Evolutionary conservation across 2,329 filamentous ascomycete species (phyloP).

Genomic region (Sclerotinia trifoliorum): DNA sequence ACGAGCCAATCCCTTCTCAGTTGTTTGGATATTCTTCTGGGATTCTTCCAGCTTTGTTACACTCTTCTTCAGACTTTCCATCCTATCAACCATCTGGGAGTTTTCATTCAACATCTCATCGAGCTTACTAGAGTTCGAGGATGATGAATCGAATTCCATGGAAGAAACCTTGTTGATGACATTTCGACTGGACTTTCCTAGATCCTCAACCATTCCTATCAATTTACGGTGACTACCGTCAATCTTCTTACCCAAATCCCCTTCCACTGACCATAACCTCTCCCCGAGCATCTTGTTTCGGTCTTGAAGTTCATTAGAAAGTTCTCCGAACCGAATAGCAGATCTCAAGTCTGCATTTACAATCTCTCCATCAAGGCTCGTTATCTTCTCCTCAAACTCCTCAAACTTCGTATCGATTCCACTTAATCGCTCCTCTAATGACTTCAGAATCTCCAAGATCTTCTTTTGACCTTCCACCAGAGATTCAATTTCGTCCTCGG

Average conservation of each 20-base stretch:
- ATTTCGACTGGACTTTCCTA: conserved; percentile 26
- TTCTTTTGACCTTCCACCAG: conserved; percentile 26
- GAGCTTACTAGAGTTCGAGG: conserved; percentile 24
- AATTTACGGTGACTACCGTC: conserved; percentile 30
- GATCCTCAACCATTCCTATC: conserved; percentile 29
- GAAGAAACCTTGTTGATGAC: conserved; percentile 27
- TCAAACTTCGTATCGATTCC: conserved; percentile 26
- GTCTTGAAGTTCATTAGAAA: conserved; percentile 34
- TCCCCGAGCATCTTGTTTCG: conserved; percentile 30
- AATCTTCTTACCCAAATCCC: conserved; percentile 31
- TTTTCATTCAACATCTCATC: conserved; percentile 25
- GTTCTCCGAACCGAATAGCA: conserved; percentile 32
- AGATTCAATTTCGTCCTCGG: conserved; percentile 25
- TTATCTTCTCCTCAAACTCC: conserved; percentile 26
- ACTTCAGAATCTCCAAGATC: conserved; percentile 24
- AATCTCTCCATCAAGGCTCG: conserved; percentile 27
- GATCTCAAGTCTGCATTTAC: conserved; percentile 31
- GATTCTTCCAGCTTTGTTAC: conserved; percentile 27
- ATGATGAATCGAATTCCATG: conserved; percentile 23
- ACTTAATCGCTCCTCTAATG: conserved; percentile 24
- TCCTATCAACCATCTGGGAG: conserved; percentile 25
- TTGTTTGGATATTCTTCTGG: conserved; percentile 21
- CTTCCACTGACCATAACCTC: conserved; percentile 28
- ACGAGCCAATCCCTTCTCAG: conserved; percentile 26
- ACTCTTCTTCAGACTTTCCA: conserved; percentile 25